These are phyloP conservation scores for Ramularia endophylla DNA, from an alignment of 2,329 filamentous ascomycete species.

Conservation along the genomic window DNA sequence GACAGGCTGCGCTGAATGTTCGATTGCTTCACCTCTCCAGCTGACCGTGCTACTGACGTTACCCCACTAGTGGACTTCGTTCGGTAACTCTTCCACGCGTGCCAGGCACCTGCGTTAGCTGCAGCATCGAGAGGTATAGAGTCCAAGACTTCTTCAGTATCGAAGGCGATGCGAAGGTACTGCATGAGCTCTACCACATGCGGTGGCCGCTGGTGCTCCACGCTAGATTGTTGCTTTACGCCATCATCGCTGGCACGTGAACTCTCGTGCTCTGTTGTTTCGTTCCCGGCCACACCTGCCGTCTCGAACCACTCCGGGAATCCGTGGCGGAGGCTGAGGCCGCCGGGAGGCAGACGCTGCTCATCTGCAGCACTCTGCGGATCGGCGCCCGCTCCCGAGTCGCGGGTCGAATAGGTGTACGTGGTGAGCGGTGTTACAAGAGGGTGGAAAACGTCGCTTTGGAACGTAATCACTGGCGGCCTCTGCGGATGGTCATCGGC, in stretches of 20 bases:
- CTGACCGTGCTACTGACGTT: slow-evolving; percentile 9
- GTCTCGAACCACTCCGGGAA: slow-evolving; percentile 76
- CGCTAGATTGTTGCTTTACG: slow-evolving; percentile 4
- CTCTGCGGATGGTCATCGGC: slow-evolving; percentile 70
- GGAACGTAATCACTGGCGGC: slow-evolving; percentile 81
- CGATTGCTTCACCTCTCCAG: slow-evolving; percentile 9
- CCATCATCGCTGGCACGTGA: slow-evolving; percentile 5
- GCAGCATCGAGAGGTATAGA: slow-evolving; percentile 72
- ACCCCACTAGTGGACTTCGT: slow-evolving; percentile 32
- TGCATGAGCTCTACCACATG: slow-evolving; percentile 56
- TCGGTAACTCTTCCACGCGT: slow-evolving; percentile 79
- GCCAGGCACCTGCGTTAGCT: slow-evolving; percentile 87
- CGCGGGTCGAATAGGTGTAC: slow-evolving; percentile 81
- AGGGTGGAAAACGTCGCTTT: slow-evolving; percentile 91
- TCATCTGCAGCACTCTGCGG: slow-evolving; percentile 79
- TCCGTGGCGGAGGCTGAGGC: slow-evolving; percentile 83
- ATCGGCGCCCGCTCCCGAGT: slow-evolving; percentile 65
- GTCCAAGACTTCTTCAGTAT: slow-evolving; percentile 70
- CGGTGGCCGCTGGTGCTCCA: slow-evolving; percentile 14
- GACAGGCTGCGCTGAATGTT: slow-evolving; percentile 19
- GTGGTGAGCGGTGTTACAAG: slow-evolving; percentile 90
- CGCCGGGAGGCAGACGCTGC: slow-evolving; percentile 76
- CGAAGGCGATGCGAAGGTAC: slow-evolving; percentile 79
- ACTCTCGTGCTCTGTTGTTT: slow-evolving; percentile 5
- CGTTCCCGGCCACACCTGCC: slow-evolving; percentile 3